Evolutionary conservation across 169 alveolate species (phyloP), one percentile per base, ranked within the genome.

Genomic region (Neospora caninum): DNA sequence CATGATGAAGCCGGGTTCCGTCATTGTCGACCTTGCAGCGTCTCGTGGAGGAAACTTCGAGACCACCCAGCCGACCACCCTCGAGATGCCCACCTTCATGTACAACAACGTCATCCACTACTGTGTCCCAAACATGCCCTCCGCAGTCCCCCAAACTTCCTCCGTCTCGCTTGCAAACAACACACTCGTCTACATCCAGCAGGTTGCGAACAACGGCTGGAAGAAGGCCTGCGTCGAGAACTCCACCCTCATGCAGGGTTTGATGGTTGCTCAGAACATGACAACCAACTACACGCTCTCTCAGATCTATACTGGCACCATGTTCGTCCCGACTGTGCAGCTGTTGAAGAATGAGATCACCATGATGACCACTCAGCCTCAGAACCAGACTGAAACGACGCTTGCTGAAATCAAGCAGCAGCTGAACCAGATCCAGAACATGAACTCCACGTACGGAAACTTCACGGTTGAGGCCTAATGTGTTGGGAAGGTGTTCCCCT

Each of bases 131-230:
- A 43, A 93, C 82, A 93, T 93, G 41, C 43, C 89, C 78, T 53
- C 91, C 38, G 94, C 87, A 22, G 95, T 91, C 22, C 93, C 95
- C 16, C 54, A 53, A 27, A 93, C 93, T 0, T 25, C 94, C 13
- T 73, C 95, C 49, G 38, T 27, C 7, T 78, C 93, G 7, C 53
- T 93, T 29, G n/a, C 86, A 7, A 58, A 88, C n/a, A 64, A 89
- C 10, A 78, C 95, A 10, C 91, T 93, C 38, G 82, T 70, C 64
- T 93, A 41, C 84, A 49, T 80, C 22, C 93, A 43, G 43, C 93
- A 58, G 70, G 69, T 93, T 0, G 95, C 93, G 0, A 69, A 67
- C 88, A 67, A 78, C 58, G 95, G 95, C 39, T 93, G 95, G 95
- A 84, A 58, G 87, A 29, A 29, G 38, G 95, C 95, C 13, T 89